These are phyloP conservation scores for Schizosaccharomyces cryophilus DNA, from an alignment of 805 yeast genomes.

Conservation along the genomic window DNA sequence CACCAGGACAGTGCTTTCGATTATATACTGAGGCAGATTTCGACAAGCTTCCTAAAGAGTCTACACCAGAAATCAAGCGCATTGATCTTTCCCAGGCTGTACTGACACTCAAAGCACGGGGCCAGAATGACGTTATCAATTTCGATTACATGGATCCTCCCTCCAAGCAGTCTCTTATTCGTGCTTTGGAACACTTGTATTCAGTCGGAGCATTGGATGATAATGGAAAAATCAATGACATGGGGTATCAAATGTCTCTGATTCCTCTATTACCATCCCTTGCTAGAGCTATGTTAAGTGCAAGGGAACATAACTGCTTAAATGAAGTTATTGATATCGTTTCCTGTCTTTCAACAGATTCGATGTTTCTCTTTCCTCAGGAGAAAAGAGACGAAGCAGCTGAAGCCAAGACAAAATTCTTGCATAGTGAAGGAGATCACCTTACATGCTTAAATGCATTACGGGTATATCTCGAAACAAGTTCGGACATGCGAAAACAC, in stretches of 20 bases:
- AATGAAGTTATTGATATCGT: conserved; percentile 61
- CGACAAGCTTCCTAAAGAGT: conserved; percentile 38
- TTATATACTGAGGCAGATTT: conserved; percentile 57
- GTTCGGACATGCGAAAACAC: conserved; percentile 26
- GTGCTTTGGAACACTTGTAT: conserved; percentile 58
- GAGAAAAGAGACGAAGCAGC: conserved; percentile 69
- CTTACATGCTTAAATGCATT: conserved; percentile 68
- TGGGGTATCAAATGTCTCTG: conserved; percentile 71
- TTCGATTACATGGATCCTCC: conserved; percentile 94
- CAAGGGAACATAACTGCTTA: conserved; percentile 25
- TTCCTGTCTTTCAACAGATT: conserved; percentile 81
- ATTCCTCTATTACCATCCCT: conserved; percentile 83
- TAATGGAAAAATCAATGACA: conserved; percentile 49
- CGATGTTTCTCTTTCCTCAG: conserved; percentile 56
- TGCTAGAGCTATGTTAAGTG: conserved; percentile 59
- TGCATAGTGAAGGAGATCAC: conserved; percentile 42
- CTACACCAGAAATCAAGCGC: conserved; percentile 81
- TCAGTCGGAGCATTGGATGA: conserved; percentile 49
- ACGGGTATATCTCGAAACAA: conserved; percentile 45
- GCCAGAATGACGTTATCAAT: conserved; percentile 55
- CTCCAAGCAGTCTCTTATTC: conserved; percentile 43
- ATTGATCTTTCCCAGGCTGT: conserved; percentile 70
- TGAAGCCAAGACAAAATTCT: conserved; percentile 40
- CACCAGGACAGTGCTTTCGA: conserved; percentile 70
- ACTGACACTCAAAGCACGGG: conserved; percentile 56